Evolutionary conservation across 345 rosid genomes (phyloP).

Genomic region (Chamaenerion angustifolium): DNA sequence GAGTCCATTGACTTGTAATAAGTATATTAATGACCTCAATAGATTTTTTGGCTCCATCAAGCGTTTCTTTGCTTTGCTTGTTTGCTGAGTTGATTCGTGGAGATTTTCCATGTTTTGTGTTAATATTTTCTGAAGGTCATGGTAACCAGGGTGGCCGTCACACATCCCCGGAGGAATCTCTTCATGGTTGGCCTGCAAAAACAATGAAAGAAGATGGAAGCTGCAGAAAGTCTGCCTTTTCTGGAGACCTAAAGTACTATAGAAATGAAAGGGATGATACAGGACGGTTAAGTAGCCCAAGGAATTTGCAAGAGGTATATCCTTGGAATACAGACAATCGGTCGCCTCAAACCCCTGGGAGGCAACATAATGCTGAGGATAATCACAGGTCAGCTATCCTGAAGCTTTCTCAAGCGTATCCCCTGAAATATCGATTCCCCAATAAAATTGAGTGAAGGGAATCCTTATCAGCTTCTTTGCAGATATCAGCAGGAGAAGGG

Average conservation of each 20-base stretch:
- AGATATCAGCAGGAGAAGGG: conserved; percentile 37
- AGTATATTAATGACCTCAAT: too few species aligned
- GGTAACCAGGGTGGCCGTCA: conserved; percentile 72
- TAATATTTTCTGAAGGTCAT: conserved; percentile 37
- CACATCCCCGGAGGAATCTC: conserved; percentile 41
- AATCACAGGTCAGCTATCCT: too few species aligned
- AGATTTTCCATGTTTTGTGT: neutral
- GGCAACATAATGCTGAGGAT: too few species aligned
- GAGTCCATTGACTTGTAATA: too few species aligned
- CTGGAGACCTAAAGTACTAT: conserved; percentile 45
- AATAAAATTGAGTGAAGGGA: too few species aligned
- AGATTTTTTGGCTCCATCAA: too few species aligned
- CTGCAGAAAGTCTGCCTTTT: conserved; percentile 24
- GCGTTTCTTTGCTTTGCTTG: too few species aligned
- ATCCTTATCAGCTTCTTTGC: conserved; percentile 1
- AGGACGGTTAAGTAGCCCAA: conserved; percentile 38
- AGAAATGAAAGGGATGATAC: conserved; percentile 21
- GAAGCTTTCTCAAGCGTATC: too few species aligned
- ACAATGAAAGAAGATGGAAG: conserved; percentile 45
- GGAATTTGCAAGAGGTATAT: conserved; percentile 34
- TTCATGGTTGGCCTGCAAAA: conserved; percentile 38
- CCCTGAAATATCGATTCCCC: neutral
- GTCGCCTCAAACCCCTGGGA: too few species aligned
- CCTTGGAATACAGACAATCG: neutral
- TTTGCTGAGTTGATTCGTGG: conserved; percentile 13